A percentile compares a stretch with the other conserved stretches of the same genome.
These are phyloP conservation scores for Cryphonectria nitschkei DNA, from an alignment of 2,329 filamentous ascomycete species.

Conservation along the genomic window DNA sequence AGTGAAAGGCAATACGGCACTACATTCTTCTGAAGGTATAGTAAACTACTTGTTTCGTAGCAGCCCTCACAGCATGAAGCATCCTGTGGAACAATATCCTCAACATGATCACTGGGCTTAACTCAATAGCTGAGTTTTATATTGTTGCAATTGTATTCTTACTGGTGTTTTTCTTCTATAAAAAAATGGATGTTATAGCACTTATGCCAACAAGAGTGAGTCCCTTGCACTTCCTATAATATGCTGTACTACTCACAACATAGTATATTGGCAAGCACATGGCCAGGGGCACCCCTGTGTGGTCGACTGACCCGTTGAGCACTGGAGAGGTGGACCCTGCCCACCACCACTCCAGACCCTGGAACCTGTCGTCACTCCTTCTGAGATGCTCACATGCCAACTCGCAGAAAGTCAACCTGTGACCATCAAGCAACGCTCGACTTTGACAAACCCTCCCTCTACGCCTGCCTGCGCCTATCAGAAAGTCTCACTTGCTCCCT, in stretches of 20 bases:
- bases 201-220: background rate
- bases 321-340: background rate
- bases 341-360: conserved; percentile 6
- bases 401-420: conserved; percentile 2
- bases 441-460: background rate
- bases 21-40: too few relatives aligned
- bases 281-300: background rate
- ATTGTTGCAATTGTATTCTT: too few relatives aligned
- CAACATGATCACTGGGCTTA: too few relatives aligned
- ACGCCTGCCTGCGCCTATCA: background rate
- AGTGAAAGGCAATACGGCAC: too few relatives aligned
- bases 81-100: too few relatives aligned
- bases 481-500: background rate
- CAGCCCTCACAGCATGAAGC: too few relatives aligned
- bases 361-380: conserved; percentile 2
- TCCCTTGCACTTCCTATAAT: background rate
- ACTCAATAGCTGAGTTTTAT: too few relatives aligned
- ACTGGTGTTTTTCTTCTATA: too few relatives aligned
- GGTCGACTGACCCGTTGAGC: background rate
- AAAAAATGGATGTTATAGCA: too few relatives aligned
- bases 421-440: background rate
- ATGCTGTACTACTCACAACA: too few relatives aligned
- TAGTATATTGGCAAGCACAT: background rate
- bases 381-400: conserved; percentile 6
- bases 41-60: too few relatives aligned